Evolutionary conservation across 2,329 filamentous ascomycete genomes (phyloP).

Genomic region (Berkeleyomyces basicola): DNA sequence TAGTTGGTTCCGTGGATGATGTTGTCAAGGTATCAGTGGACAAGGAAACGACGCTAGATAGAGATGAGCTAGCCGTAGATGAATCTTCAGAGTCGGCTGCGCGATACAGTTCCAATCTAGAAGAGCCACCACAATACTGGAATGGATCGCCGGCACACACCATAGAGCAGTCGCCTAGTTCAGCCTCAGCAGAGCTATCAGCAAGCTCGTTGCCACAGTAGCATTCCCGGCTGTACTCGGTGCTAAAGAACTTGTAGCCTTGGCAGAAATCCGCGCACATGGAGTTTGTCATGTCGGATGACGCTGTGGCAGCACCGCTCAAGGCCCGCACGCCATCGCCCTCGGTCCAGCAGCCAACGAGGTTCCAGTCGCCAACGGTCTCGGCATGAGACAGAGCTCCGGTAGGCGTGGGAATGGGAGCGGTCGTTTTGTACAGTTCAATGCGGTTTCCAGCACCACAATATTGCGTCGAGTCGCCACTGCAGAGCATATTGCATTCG

Average conservation of each 20-base stretch:
- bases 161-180: conserved; percentile 12
- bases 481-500: conserved; percentile 26
- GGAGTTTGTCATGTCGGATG: conserved; percentile 23
- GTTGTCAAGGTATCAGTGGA: not conserved
- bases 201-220: conserved; percentile 23
- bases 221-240: conserved; percentile 16
- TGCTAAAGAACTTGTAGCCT: conserved; percentile 24
- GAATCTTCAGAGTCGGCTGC: not conserved
- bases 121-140: conserved; percentile 12
- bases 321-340: conserved; percentile 21
- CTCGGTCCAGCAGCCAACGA: conserved; percentile 26
- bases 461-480: conserved; percentile 26
- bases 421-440: conserved; percentile 27
- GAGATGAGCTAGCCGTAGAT: not conserved
- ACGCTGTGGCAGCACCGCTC: conserved; percentile 19
- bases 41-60: conserved; percentile 9
- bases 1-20: too few species aligned
- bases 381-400: conserved; percentile 20
- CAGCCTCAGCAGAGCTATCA: conserved; percentile 15
- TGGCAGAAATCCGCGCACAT: conserved; percentile 26
- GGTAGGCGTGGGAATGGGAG: conserved; percentile 18
- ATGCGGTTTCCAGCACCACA: conserved; percentile 28
- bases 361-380: conserved; percentile 22
- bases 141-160: conserved; percentile 12
- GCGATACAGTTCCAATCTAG: conserved; percentile 22